phyloP scores from a whole-genome alignment of 257 asterid species.

The Echium plantagineum region DNA sequence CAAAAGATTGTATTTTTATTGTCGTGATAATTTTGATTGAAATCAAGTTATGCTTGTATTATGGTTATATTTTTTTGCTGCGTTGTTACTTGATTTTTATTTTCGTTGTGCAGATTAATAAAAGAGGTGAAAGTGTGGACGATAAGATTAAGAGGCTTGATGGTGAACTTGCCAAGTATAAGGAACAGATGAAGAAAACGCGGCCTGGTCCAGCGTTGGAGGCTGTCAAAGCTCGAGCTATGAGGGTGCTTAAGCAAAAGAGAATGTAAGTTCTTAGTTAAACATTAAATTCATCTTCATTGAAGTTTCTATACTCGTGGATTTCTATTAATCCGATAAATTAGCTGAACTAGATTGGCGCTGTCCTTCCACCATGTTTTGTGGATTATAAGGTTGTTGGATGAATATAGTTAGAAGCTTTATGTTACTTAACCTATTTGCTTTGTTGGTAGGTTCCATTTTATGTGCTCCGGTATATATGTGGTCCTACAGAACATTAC shows the following conservation, averaged over 20 bases:
- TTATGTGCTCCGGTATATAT: too few species aligned
- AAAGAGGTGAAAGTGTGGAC: constrained; percentile 85
- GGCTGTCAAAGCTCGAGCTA: constrained; percentile 94
- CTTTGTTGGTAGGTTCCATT: neutral
- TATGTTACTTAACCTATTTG: neutral
- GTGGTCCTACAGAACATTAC: too few species aligned
- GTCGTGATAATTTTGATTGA: too few species aligned
- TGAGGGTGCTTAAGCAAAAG: constrained; percentile 94
- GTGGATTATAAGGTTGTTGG: neutral
- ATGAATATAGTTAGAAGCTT: neutral
- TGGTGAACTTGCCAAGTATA: constrained; percentile 60
- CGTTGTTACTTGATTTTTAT: too few species aligned
- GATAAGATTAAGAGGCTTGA: constrained; percentile 86
- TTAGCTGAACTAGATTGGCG: too few species aligned
- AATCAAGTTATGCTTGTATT: too few species aligned
- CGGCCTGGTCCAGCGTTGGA: constrained; percentile 99
- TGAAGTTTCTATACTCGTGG: neutral
- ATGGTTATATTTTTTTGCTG: too few species aligned
- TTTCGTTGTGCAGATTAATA: constrained; percentile 45
- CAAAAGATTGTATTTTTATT: too few species aligned
- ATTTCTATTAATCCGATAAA: neutral
- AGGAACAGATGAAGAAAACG: constrained; percentile 84
- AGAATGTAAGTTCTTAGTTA: constrained; percentile 44
- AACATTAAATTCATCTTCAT: too few species aligned
- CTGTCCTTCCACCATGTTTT: neutral